These are phyloP conservation scores for Themeda triandra DNA, from an alignment of 176 grass and related monocot species.

Conservation along the genomic window DNA sequence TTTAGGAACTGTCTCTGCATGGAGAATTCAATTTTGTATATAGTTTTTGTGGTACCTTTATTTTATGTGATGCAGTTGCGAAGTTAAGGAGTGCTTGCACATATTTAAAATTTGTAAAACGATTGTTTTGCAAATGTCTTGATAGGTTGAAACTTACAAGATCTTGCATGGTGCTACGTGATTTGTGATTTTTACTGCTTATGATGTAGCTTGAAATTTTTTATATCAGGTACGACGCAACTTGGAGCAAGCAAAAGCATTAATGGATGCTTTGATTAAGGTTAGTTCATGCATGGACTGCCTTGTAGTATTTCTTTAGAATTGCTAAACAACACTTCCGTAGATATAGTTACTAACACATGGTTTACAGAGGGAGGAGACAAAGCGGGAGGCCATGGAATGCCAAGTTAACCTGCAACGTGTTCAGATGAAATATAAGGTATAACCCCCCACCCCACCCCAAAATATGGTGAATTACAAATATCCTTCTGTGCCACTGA, in stretches of 20 bases:
- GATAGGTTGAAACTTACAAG: background rate
- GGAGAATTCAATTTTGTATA: background rate
- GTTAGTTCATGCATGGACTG: constrained; percentile 38
- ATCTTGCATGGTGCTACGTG: background rate
- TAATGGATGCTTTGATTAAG: constrained; percentile 91
- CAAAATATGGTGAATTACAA: background rate
- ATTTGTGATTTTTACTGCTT: constrained; percentile 28
- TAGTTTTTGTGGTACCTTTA: background rate
- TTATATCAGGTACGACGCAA: constrained; percentile 83
- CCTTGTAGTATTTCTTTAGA: constrained; percentile 14
- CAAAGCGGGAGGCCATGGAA: constrained; percentile 77
- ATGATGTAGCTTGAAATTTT: constrained; percentile 12
- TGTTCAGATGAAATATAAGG: constrained; percentile 92
- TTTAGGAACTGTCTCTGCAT: background rate
- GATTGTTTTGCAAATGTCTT: background rate
- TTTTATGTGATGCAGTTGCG: background rate
- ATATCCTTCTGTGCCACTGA: background rate
- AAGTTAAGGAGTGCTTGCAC: background rate
- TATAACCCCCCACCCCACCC: background rate
- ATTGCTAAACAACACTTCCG: background rate
- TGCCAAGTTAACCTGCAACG: constrained; percentile 83
- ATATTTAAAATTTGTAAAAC: constrained; percentile 1
- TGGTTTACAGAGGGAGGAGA: constrained; percentile 85
- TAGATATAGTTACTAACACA: constrained; percentile 1
- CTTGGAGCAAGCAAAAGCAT: constrained; percentile 91